These are phyloP conservation scores for Domatiomyces catenatus DNA, from an alignment of 2,329 filamentous ascomycete species.

Conservation along the genomic window DNA sequence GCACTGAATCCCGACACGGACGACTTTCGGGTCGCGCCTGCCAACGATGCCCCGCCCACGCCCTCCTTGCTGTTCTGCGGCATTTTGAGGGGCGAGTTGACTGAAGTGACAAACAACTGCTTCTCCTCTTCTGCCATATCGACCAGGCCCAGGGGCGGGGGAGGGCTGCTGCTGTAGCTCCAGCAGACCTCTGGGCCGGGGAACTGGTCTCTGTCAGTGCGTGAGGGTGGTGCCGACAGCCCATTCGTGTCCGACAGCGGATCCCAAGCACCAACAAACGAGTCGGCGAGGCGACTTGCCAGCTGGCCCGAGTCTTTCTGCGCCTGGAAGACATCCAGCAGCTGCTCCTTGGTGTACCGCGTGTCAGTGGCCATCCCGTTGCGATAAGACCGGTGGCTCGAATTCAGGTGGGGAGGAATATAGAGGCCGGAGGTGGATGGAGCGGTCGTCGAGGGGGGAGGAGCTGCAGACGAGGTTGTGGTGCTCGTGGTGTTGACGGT, in stretches of 20 bases:
- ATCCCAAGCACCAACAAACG: constrained; percentile 67
- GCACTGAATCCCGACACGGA: constrained; percentile 64
- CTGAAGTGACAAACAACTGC: constrained; percentile 69
- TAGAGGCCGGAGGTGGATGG: constrained; percentile 36
- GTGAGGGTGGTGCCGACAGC: constrained; percentile 54
- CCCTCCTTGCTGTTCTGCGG: constrained; percentile 52
- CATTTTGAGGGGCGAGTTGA: constrained; percentile 87
- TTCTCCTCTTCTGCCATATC: constrained; percentile 55
- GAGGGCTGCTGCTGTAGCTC: constrained; percentile 47
- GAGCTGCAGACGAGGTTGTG: constrained; percentile 4
- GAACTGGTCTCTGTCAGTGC: constrained; percentile 56
- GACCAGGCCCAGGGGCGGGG: constrained; percentile 50
- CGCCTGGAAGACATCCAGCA: constrained; percentile 56
- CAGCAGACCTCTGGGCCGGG: constrained; percentile 86
- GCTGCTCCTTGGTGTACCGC: constrained; percentile 63
- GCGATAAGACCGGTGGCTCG: constrained; percentile 34
- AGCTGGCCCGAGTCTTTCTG: constrained; percentile 39
- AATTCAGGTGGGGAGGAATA: constrained; percentile 46
- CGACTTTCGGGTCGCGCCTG: constrained; percentile 55
- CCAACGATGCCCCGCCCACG: constrained; percentile 31
- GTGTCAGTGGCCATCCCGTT: constrained; percentile 39
- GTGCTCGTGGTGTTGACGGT: constrained; percentile 29
- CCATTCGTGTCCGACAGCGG: constrained; percentile 47
- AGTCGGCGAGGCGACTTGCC: constrained; percentile 45
- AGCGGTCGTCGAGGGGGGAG: constrained; percentile 11